These are phyloP conservation scores for Candida glaebosa DNA, from an alignment of 805 yeast species.

Conservation along the genomic window DNA sequence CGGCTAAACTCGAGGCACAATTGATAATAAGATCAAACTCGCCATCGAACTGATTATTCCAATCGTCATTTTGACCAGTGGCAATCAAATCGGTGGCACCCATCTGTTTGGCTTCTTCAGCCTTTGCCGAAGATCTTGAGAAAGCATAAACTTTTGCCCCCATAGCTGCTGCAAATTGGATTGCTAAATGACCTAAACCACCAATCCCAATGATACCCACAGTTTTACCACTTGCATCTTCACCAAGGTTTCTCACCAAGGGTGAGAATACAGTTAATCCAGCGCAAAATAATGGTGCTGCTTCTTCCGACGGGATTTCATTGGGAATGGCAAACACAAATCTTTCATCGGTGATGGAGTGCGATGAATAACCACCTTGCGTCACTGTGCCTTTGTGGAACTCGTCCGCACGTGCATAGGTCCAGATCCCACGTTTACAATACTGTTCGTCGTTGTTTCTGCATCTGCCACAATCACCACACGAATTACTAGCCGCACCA, in stretches of 20 bases:
- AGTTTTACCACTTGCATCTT: slow-evolving; percentile 25
- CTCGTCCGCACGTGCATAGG: slow-evolving; percentile 47
- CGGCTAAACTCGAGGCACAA: slow-evolving; percentile 38
- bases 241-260: slow-evolving; percentile 37
- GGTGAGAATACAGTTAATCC: slow-evolving; percentile 56
- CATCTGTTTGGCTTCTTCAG: slow-evolving; percentile 25
- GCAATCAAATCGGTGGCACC: slow-evolving; percentile 43
- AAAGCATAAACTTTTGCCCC: slow-evolving; percentile 61
- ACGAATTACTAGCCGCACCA: slow-evolving; percentile 66
- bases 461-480: slow-evolving; percentile 61
- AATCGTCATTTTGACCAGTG: slow-evolving; percentile 46
- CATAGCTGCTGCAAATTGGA: slow-evolving; percentile 56
- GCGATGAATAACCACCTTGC: slow-evolving; percentile 52
- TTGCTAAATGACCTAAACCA: slow-evolving; percentile 63
- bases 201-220: slow-evolving; percentile 67
- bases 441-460: slow-evolving; percentile 37
- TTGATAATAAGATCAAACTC: slow-evolving; percentile 46
- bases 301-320: slow-evolving; percentile 33
- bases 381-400: slow-evolving; percentile 26
- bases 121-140: slow-evolving; percentile 27
- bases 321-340: slow-evolving; percentile 51
- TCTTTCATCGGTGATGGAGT: slow-evolving; percentile 39
- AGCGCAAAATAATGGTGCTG: slow-evolving; percentile 56
- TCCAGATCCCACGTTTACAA: slow-evolving; percentile 47
- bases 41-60: slow-evolving; percentile 28